These are phyloP conservation scores for Solanum hybrid DNA, from an alignment of 305 asterid species.

Conservation along the genomic window DNA sequence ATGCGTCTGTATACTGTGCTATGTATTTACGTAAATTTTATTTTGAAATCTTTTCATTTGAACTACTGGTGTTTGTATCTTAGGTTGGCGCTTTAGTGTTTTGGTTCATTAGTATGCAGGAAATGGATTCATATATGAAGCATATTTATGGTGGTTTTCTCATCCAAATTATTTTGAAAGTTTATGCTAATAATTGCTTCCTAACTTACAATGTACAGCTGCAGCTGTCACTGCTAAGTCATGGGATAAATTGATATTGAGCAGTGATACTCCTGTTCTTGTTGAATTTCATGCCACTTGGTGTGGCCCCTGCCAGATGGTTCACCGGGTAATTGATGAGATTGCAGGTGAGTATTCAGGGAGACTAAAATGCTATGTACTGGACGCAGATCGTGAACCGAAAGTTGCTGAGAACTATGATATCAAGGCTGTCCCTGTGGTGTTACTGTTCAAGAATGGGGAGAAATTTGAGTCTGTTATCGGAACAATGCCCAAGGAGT, in stretches of 20 bases:
- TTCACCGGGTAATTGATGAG: constrained; percentile 80
- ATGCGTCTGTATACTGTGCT: neutral
- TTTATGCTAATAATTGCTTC: neutral
- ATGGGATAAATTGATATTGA: constrained; percentile 54
- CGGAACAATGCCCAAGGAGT: constrained; percentile 95
- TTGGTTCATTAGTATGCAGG: neutral
- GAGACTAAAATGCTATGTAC: constrained; percentile 57
- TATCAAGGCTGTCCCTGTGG: constrained; percentile 83
- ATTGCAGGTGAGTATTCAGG: constrained; percentile 69
- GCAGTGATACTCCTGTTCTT: constrained; percentile 59
- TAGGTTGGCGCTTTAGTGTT: neutral
- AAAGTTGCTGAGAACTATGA: constrained; percentile 57
- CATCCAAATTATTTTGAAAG: neutral
- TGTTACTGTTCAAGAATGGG: constrained; percentile 71
- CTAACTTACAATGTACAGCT: constrained; percentile 34
- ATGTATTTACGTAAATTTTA: neutral
- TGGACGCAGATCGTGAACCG: constrained; percentile 54
- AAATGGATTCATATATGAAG: neutral
- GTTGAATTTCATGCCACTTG: constrained; percentile 82
- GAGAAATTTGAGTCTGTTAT: constrained; percentile 47
- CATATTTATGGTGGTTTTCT: neutral
- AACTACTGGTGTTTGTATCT: neutral
- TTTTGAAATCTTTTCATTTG: neutral
- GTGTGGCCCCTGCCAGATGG: constrained; percentile 96
- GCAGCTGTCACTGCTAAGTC: constrained; percentile 53